Base-by-base conservation (phyloP, 2,329 filamentous ascomycete genomes). In the Alternaria atra region DNA sequence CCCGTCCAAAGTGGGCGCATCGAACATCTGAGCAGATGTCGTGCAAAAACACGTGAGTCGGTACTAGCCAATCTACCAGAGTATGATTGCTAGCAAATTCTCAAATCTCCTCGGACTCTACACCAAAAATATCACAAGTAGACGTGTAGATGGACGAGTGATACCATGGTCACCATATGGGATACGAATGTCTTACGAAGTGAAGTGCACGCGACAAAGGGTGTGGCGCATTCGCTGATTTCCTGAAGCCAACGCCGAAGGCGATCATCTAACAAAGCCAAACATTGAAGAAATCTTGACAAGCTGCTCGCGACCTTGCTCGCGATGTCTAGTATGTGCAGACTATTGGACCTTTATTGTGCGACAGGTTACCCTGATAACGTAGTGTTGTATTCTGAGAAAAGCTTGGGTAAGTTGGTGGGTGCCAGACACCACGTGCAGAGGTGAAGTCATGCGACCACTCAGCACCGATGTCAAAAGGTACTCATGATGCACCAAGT, bases 401-500 rank as follows among this genome's bases (percentile, higher is more conserved):
- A 44, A 40, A 34, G 37, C 42, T 7, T 25, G 17, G 47, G 52
- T 47, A 47, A 44, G 52, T 29, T 34, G 43, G 56, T 27, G 32
- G 42, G 37, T 56, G 32, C 30, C 17, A 55, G 46, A 39, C 44
- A 42, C 35, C 57, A 60, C 57, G 57, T 60, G 57, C 55, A 46
- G 30, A 40, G 32, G 52, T 37, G 44, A 40, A 55, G 39, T 47
- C 57, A 60, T 60, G 57, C 30, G 57, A 50, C 52, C 40, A 42
- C 51, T 17, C 32, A 37, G 13, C 52, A 44, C 46, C 17, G 39
- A 42, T 44, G 23, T 29, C n/a, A 35, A 27, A 17, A 60, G 48
- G 53, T 54, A 61, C 55, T 52, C 55, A 61, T 58, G 58, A 58
- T 53, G 27, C 55, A 54, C 42, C 39, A 44, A 54, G 48, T 37